These are phyloP conservation scores for Aspergillus kassunensis DNA, from an alignment of 495 filamentous ascomycete genomes.

Conservation along the genomic window DNA sequence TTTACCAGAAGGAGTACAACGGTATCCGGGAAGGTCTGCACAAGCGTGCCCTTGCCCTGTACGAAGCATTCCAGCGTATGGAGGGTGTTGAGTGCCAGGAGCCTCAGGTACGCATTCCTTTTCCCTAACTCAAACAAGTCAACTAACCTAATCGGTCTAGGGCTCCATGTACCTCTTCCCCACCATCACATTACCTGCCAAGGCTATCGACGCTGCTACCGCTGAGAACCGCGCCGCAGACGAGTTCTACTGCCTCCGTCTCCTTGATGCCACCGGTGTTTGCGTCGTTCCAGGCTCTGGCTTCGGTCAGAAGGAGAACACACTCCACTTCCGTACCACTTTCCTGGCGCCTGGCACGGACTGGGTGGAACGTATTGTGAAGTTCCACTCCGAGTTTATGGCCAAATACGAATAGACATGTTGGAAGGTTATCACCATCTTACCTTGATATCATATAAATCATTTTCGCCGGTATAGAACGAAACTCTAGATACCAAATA, in stretches of 20 bases:
- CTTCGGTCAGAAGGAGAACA: constrained; percentile 90
- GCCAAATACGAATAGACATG: constrained; percentile 59
- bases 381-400: constrained; percentile 92
- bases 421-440: neutral
- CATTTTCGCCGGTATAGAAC: constrained; percentile 1
- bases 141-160: constrained; percentile 34
- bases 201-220: constrained; percentile 70
- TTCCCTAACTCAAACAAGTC: neutral
- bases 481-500: neutral
- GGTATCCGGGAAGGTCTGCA: constrained; percentile 70
- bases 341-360: constrained; percentile 95
- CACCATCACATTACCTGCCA: constrained; percentile 71
- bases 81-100: constrained; percentile 87
- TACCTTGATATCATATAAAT: neutral
- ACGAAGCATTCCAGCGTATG: constrained; percentile 87
- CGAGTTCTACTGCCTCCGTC: constrained; percentile 86
- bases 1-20: constrained; percentile 82
- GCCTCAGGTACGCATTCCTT: constrained; percentile 51
- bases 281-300: constrained; percentile 89
- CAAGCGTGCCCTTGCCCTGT: constrained; percentile 76
- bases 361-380: constrained; percentile 82
- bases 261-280: constrained; percentile 93
- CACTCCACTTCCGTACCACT: constrained; percentile 91
- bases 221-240: constrained; percentile 73
- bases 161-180: constrained; percentile 99